phyloP scores from a whole-genome alignment of 2,329 filamentous ascomycete genomes.

The Colletotrichum melonis region DNA sequence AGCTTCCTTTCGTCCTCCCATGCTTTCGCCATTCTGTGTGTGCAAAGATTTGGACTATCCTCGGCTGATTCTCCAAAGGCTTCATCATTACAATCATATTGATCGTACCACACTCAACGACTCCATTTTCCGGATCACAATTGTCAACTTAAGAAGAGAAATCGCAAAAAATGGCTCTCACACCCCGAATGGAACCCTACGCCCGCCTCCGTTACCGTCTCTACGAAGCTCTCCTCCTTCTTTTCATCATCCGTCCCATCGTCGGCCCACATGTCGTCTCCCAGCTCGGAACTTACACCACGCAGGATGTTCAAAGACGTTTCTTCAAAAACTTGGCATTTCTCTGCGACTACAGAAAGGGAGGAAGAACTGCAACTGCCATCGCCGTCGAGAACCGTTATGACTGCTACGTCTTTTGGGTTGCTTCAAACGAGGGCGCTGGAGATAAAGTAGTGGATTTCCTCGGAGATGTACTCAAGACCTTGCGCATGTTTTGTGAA shows the following conservation, averaged over 20 bases:
- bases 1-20: too few relatives aligned
- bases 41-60: too few relatives aligned
- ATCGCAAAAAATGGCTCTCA: constrained; percentile 9
- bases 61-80: too few relatives aligned
- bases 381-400: constrained; percentile 52
- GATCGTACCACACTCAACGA: too few relatives aligned
- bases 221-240: neutral
- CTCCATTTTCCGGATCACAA: neutral
- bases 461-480: constrained; percentile 41
- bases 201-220: neutral
- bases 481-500: constrained; percentile 2
- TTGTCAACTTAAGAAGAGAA: neutral
- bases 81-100: too few relatives aligned
- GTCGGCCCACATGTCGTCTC: neutral
- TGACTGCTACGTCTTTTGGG: constrained; percentile 52
- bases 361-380: constrained; percentile 56
- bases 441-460: constrained; percentile 43
- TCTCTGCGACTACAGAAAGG: constrained; percentile 59
- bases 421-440: constrained; percentile 52
- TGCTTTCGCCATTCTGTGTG: too few relatives aligned
- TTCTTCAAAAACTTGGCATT: constrained; percentile 55
- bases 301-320: constrained; percentile 10
- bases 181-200: constrained; percentile 13
- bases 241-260: neutral
- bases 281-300: neutral